A percentile compares a stretch with the other conserved stretches of the same genome.
phyloP scores from a whole-genome alignment of 2,329 filamentous ascomycete genomes.

The Sporothrix brasiliensis region DNA sequence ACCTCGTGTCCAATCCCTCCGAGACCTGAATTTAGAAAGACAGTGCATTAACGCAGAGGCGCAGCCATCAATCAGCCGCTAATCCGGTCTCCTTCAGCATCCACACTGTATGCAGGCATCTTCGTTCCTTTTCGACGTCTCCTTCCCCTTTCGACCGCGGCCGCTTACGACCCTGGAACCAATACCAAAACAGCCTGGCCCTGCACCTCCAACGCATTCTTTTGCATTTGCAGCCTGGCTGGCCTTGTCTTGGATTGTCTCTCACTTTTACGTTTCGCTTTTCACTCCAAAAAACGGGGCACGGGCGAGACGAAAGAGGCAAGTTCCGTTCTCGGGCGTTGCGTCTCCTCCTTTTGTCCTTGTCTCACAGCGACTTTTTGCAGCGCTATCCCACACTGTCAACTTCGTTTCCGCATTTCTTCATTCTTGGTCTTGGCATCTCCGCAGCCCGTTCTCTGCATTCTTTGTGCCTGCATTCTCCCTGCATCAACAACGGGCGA shows the following conservation, averaged over 20 bases:
- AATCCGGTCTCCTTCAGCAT: not conserved
- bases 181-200: slow-evolving; percentile 2
- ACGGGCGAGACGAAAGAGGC: slow-evolving; percentile 13
- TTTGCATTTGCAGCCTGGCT: slow-evolving; percentile 4
- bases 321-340: slow-evolving; percentile 9
- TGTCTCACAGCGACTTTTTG: slow-evolving; percentile 1
- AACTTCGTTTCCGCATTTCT: not conserved
- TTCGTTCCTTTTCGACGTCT: not conserved
- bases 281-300: not conserved
- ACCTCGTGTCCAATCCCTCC: slow-evolving; percentile 4
- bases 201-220: not conserved
- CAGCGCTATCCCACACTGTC: not conserved
- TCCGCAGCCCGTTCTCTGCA: not conserved
- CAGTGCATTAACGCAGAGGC: slow-evolving; percentile 19
- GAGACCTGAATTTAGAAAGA: not conserved
- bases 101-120: not conserved
- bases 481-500: not conserved
- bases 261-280: too few species aligned
- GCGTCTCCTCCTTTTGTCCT: slow-evolving; percentile 5
- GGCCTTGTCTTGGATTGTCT: not conserved
- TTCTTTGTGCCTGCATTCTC: slow-evolving; percentile 19
- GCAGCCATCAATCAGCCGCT: not conserved
- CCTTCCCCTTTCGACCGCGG: slow-evolving; percentile 6
- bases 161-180: slow-evolving; percentile 19
- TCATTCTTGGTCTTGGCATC: slow-evolving; percentile 1